Conservation (phyloP, 352 stramenopile species). For the Pythium apleroticum region DNA sequence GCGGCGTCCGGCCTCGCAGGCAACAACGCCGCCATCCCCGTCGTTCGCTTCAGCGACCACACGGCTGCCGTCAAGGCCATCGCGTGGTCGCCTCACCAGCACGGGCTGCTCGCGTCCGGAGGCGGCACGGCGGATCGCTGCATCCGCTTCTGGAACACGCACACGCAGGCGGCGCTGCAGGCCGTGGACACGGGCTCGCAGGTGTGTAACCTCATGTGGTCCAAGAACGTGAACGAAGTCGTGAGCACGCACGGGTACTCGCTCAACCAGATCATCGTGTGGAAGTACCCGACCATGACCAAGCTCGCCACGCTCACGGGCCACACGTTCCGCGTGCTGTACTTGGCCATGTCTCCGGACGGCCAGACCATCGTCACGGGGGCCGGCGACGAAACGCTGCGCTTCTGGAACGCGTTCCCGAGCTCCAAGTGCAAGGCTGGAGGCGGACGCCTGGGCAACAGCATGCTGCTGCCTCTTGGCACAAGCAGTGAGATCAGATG, state of each 20-base stretch:
- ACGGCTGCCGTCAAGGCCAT: conserved; percentile 98
- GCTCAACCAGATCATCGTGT: conserved; percentile 98
- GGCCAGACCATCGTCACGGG: conserved; percentile 97
- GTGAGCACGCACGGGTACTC: conserved; percentile 99
- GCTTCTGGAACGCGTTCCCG: conserved; percentile 98
- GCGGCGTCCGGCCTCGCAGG: conserved; percentile 32
- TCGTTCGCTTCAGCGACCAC: conserved; percentile 94
- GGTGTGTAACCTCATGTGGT: conserved; percentile 98
- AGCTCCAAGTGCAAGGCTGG: conserved; percentile 56
- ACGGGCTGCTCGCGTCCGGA: conserved; percentile 94
- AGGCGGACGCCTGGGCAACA: conserved; percentile 44
- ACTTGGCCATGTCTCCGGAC: conserved; percentile 96
- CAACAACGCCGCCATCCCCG: conserved; percentile 45
- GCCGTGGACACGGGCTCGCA: conserved; percentile 95
- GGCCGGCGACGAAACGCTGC: conserved; percentile 96
- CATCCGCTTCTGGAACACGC: conserved; percentile 98
- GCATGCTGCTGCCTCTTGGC: conserved; percentile 59
- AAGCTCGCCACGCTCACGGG: conserved; percentile 96
- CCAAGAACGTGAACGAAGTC: conserved; percentile 96
- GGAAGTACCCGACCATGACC: conserved; percentile 96
- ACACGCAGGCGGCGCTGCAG: conserved; percentile 87
- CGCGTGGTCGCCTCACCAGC: conserved; percentile 96
- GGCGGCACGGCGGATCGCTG: conserved; percentile 96
- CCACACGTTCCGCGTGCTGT: conserved; percentile 96
- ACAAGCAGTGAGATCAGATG: conserved; percentile 63